phyloP scores from a whole-genome alignment of 2,329 filamentous ascomycete species.

The Fusarium concolor region DNA sequence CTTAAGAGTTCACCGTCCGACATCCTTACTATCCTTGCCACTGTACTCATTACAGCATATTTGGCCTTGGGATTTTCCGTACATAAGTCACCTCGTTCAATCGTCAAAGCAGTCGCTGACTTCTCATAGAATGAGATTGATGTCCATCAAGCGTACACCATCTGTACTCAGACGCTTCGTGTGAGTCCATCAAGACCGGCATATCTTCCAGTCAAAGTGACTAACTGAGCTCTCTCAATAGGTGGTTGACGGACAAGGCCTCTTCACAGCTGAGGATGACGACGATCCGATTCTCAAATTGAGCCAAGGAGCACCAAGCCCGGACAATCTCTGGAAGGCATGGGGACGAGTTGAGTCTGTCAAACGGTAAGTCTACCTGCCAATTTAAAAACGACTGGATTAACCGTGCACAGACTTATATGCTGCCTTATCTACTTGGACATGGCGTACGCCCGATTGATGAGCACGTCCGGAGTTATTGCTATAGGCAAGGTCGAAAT shows the following conservation, averaged over 20 bases:
- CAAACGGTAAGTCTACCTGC: slow-evolving; percentile 6
- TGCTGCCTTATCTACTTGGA: slow-evolving; percentile 15
- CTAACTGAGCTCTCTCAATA: not conserved
- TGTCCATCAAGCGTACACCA: not conserved
- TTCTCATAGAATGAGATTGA: slow-evolving; percentile 7
- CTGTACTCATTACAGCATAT: slow-evolving; percentile 4
- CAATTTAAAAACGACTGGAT: not conserved
- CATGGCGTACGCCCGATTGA: slow-evolving; percentile 22
- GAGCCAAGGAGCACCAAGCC: not conserved
- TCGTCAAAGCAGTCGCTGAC: not conserved
- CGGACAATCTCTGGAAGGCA: slow-evolving; percentile 9
- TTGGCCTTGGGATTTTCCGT: slow-evolving; percentile 17
- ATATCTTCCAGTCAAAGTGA: not conserved
- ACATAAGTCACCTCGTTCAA: not conserved
- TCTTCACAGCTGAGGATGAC: not conserved
- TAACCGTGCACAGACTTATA: not conserved
- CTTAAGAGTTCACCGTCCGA: not conserved
- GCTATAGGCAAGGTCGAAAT: slow-evolving; percentile 18
- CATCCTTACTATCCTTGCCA: slow-evolving; percentile 6
- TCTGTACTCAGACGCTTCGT: slow-evolving; percentile 17
- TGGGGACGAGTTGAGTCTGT: slow-evolving; percentile 21
- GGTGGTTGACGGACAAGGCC: slow-evolving; percentile 10
- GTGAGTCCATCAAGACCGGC: not conserved
- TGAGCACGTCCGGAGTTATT: slow-evolving; percentile 8
- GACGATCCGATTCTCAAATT: not conserved